phyloP scores from a whole-genome alignment of 768 basidiomycete genomes.

The Myochromella boudieri region DNA sequence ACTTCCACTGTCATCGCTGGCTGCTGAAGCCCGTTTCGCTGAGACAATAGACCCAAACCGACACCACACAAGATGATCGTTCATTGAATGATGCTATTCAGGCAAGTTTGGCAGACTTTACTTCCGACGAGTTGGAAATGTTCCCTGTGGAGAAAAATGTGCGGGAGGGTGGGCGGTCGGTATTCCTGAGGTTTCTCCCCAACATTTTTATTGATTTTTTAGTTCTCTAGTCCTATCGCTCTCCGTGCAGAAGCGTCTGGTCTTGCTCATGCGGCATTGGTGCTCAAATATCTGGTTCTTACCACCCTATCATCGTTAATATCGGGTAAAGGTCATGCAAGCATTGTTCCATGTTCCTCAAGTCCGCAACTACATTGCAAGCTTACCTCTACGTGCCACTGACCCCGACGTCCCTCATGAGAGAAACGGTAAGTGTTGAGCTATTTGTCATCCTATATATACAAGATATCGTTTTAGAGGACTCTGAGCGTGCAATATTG shows the following conservation, averaged over 20 bases:
- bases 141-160: slow-evolving; percentile 51
- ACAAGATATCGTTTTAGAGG: slow-evolving; percentile 1
- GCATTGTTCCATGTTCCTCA: slow-evolving; percentile 72
- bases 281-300: slow-evolving; percentile 28
- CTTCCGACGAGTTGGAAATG: slow-evolving; percentile 49
- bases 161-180: slow-evolving; percentile 57
- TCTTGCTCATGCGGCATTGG: slow-evolving; percentile 59
- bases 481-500: slow-evolving; percentile 51
- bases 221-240: slow-evolving; percentile 59
- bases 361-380: slow-evolving; percentile 47
- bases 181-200: neutral
- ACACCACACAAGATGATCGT: slow-evolving; percentile 54
- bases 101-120: slow-evolving; percentile 62
- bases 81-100: slow-evolving; percentile 69
- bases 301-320: neutral
- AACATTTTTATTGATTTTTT: neutral
- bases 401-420: slow-evolving; percentile 20
- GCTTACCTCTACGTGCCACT: slow-evolving; percentile 29
- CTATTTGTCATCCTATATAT: neutral
- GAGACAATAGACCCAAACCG: slow-evolving; percentile 29
- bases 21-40: neutral
- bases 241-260: slow-evolving; percentile 55
- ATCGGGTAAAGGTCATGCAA: slow-evolving; percentile 43
- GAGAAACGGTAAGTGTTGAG: slow-evolving; percentile 26
- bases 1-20: slow-evolving; percentile 1